phyloP scores from a whole-genome alignment of 805 yeast genomes.

The Kodamaea leandrae region DNA sequence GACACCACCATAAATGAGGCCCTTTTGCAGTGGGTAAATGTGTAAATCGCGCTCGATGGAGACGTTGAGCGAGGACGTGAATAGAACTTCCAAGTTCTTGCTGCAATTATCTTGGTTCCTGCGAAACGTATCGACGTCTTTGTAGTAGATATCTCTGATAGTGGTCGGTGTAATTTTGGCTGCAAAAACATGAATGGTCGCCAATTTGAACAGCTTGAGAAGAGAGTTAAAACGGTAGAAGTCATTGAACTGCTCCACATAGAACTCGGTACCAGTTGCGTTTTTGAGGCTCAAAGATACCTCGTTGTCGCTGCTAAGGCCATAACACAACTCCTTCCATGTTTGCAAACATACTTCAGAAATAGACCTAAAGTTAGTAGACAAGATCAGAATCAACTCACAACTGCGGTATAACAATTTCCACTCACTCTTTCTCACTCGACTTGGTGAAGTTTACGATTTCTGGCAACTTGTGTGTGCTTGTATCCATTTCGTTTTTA shows the following conservation, averaged over 20 bases:
- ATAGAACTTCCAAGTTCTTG: conserved; percentile 34
- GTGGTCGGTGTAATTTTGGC: conserved; percentile 28
- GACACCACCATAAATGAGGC: conserved; percentile 45
- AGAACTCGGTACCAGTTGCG: background rate
- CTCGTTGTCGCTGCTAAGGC: background rate
- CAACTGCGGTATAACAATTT: no score
- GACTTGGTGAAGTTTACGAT: no score
- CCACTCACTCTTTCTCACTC: no score
- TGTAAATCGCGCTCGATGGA: conserved; percentile 36
- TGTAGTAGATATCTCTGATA: conserved; percentile 57
- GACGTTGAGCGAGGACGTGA: conserved; percentile 34
- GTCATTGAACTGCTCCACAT: conserved; percentile 7
- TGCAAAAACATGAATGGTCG: conserved; percentile 2
- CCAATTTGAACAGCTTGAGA: conserved; percentile 7
- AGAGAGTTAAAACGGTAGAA: conserved; percentile 3
- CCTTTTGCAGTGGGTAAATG: conserved; percentile 55
- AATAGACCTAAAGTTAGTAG: no score
- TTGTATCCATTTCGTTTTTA: no score
- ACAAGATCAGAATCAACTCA: no score
- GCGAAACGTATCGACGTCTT: conserved; percentile 50
- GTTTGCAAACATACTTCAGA: background rate
- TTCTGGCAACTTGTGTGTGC: no score
- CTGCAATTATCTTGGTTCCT: conserved; percentile 43
- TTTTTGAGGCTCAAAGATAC: background rate
- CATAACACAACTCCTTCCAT: conserved; percentile 3